Evolutionary conservation across 2,329 filamentous ascomycete species (phyloP), one percentile per base, ranked within the genome.

Genomic region (Fusarium praegraminearum): DNA sequence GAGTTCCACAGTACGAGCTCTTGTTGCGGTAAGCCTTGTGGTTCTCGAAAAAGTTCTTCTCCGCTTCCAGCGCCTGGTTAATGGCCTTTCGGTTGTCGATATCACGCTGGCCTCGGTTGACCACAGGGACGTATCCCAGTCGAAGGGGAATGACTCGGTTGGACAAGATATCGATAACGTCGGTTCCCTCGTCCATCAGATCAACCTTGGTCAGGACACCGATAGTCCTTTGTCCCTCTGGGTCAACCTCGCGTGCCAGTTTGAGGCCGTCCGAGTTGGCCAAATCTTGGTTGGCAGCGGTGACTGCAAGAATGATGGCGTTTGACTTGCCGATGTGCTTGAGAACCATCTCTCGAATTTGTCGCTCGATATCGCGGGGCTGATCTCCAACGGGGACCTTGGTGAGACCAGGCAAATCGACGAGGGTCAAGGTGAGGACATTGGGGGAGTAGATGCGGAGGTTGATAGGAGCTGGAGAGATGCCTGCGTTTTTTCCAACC

Each of bases 271-370:
- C 96, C 22, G 96, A 99, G 85, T 99, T 99, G 77, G 96, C 96
- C 86, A 99, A 86, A 89, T 99, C 96, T 67, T 95, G 94, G 80
- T 99, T 99, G 76, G 96, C 96, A 43, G 95, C 92, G 7, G 96
- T 98, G 70, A 99, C 96, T 43, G 96, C 96, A 57, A 99, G 85
- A 74, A 99, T 96, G 80, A 99, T 99, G 65, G 96, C 96, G 81
- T 99, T 99, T 35, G 95, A 92, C 84, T 99, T 99, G 83, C 92
- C 93, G 79, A 99, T 99, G 80, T 98, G 96, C 85, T 98, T 98
- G 78, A 98, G 84, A 44, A 99, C 95, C 94, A 99, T 98, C 76
- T 98, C 96, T 78, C 89, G 90, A 77, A 98, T 99, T 83, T 99
- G 96, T 76, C 90, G 89, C 85, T 98, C 95, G 76, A 98, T 98